phyloP scores from a whole-genome alignment of 2,329 filamentous ascomycete genomes.

The Epichloe sylvatica region DNA sequence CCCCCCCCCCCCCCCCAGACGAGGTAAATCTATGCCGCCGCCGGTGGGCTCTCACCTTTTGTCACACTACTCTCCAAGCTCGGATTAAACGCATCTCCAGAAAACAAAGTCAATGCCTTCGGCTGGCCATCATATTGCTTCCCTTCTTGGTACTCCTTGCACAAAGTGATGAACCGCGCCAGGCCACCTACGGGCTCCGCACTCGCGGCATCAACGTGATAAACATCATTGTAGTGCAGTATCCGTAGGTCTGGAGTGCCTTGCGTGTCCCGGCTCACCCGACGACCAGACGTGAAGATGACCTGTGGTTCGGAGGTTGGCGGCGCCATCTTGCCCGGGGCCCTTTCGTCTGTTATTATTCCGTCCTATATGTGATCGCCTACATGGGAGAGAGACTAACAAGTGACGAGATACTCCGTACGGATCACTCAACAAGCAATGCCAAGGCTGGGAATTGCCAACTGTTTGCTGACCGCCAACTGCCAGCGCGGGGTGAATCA shows the following conservation, averaged over 20 bases:
- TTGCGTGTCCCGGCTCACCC: conserved; percentile 2
- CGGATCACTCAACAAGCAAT: background rate
- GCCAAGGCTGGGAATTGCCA: background rate
- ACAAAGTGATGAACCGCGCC: conserved; percentile 64
- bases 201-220: conserved; percentile 65
- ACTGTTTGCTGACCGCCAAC: background rate
- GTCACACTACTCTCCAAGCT: conserved; percentile 80
- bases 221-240: conserved; percentile 87
- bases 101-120: conserved; percentile 65
- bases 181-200: conserved; percentile 74
- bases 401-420: no score
- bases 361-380: background rate
- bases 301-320: conserved; percentile 16
- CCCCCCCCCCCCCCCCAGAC: no score
- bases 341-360: background rate
- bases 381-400: background rate
- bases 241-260: conserved; percentile 56
- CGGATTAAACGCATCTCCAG: conserved; percentile 85
- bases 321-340: conserved; percentile 5
- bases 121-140: conserved; percentile 48
- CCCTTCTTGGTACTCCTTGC: conserved; percentile 58
- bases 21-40: background rate
- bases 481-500: no score
- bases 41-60: conserved; percentile 42
- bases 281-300: conserved; percentile 11